These are phyloP conservation scores for Termitomyces sp. DNA, from an alignment of 768 basidiomycete species.

Conservation along the genomic window DNA sequence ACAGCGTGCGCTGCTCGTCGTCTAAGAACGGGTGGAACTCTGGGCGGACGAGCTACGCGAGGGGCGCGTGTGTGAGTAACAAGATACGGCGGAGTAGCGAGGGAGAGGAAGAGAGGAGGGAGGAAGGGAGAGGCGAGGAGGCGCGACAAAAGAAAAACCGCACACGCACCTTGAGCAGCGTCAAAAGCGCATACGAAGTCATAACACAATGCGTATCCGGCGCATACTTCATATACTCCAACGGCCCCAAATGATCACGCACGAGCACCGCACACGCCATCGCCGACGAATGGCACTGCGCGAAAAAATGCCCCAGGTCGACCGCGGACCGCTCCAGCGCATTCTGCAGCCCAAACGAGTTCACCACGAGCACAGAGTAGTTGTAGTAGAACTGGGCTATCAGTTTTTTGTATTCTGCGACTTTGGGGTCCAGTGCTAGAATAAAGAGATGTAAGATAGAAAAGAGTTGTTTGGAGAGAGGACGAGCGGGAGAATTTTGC, in stretches of 20 bases:
- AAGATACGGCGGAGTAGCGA: no score
- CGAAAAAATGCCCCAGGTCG: conserved; percentile 82
- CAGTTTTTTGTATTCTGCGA: conserved; percentile 40
- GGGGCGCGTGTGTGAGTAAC: no score
- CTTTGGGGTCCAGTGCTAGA: conserved; percentile 10
- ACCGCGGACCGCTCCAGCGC: conserved; percentile 76
- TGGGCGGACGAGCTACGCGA: conserved; percentile 65
- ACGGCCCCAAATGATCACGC: conserved; percentile 73
- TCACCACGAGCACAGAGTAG: conserved; percentile 83
- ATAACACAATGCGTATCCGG: conserved; percentile 92
- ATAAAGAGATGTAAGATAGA: no score
- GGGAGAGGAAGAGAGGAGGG: no score
- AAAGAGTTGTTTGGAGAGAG: no score
- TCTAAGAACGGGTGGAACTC: conserved; percentile 77
- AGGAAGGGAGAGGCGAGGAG: no score
- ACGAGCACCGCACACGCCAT: conserved; percentile 66
- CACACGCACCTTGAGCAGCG: conserved; percentile 75
- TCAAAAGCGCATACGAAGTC: conserved; percentile 89
- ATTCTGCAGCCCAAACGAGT: conserved; percentile 95
- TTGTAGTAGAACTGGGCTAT: conserved; percentile 75
- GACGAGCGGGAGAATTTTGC: not conserved
- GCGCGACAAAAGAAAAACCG: not conserved
- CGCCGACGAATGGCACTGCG: conserved; percentile 69
- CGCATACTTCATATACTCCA: conserved; percentile 74
- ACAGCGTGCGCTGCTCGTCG: conserved; percentile 65